A percentile compares a stretch with the other conserved stretches of the same genome.
Conservation (phyloP, 2,329 filamentous ascomycete species). For the Venturia aucupariae region DNA sequence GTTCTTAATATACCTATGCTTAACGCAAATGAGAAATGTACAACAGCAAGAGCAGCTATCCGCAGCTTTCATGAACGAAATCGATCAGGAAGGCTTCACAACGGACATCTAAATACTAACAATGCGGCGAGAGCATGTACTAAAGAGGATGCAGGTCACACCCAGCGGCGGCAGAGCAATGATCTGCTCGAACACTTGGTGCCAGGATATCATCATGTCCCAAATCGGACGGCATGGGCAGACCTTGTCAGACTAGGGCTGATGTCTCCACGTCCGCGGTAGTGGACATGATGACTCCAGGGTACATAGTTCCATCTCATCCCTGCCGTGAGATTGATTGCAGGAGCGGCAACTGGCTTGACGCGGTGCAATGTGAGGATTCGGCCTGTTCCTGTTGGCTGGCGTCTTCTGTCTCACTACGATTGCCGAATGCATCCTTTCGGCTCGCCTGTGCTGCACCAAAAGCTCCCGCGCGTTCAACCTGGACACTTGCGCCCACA, state of each 20-base stretch:
- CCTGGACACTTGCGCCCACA: neutral
- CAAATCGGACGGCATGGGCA: neutral
- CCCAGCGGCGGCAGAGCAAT: constrained; percentile 6
- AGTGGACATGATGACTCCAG: neutral
- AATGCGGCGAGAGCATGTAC: constrained; percentile 1
- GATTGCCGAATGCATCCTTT: neutral
- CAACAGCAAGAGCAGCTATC: constrained; percentile 10
- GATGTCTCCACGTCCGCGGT: constrained; percentile 5
- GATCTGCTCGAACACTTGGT: constrained; percentile 1
- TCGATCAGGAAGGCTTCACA: constrained; percentile 3
- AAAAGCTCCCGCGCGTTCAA: neutral
- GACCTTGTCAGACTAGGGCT: constrained; percentile 11
- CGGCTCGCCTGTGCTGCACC: neutral
- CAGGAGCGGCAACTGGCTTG: neutral
- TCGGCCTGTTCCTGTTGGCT: neutral
- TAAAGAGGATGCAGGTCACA: constrained; percentile 6
- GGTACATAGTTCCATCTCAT: too few relatives aligned
- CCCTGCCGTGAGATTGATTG: neutral
- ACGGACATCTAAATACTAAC: constrained; percentile 4
- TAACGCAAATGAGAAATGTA: constrained; percentile 6
- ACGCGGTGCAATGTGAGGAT: neutral
- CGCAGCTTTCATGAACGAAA: constrained; percentile 7
- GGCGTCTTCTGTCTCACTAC: constrained; percentile 1
- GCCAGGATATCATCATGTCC: neutral
- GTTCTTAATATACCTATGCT: neutral